Evolutionary conservation across 2,329 filamentous ascomycete genomes (phyloP).

Genomic region (Microsporum ferrugineum): DNA sequence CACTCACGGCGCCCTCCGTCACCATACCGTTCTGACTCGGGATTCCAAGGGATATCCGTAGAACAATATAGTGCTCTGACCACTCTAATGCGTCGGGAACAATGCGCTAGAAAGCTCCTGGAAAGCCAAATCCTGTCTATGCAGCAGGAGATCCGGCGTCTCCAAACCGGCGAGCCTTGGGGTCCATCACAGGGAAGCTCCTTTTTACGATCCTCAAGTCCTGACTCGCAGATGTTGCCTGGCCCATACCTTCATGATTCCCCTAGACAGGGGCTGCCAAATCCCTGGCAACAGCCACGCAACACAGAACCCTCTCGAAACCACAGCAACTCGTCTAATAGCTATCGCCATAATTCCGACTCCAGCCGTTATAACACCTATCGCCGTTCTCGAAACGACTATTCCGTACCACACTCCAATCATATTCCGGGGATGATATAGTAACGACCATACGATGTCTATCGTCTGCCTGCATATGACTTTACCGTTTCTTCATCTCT

Average conservation of each 20-base stretch:
- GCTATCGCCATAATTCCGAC: neutral
- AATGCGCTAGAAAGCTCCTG: conserved; percentile 35
- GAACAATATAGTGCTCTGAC: conserved; percentile 39
- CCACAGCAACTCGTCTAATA: neutral
- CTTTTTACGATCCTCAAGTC: conserved; percentile 19
- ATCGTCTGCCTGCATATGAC: neutral
- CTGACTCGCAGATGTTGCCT: neutral
- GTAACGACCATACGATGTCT: neutral
- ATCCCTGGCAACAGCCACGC: neutral
- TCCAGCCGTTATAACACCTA: neutral
- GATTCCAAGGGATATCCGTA: conserved; percentile 30
- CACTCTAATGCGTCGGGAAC: conserved; percentile 36
- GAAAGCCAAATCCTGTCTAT: conserved; percentile 35
- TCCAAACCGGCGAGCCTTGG: conserved; percentile 22
- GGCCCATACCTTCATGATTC: neutral
- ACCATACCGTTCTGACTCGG: conserved; percentile 23
- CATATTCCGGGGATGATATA: conserved; percentile 3
- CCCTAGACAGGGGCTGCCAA: neutral
- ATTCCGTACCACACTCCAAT: neutral
- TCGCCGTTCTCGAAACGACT: neutral
- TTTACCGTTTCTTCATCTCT: neutral
- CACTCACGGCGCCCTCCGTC: conserved; percentile 22
- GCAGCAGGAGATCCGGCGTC: conserved; percentile 30
- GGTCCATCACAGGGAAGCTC: conserved; percentile 24
- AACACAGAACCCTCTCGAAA: neutral